Conservation (phyloP, 352 stramenopile genomes). For the Globisporangium nagaii region DNA sequence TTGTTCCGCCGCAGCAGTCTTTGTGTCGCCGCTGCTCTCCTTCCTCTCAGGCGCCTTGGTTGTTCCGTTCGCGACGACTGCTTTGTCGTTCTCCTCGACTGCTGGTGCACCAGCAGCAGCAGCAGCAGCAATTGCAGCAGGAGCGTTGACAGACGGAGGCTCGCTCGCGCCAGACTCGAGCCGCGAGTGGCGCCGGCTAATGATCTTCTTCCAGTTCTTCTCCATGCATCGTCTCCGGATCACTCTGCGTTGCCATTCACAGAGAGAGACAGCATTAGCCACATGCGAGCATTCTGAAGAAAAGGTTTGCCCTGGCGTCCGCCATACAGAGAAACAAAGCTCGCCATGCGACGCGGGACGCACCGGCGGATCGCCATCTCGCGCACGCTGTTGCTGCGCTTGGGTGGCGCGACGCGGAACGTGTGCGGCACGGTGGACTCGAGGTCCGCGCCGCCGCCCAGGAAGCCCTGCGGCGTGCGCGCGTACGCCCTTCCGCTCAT, state of each 20-base stretch:
- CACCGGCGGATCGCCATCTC: slow-evolving; percentile 51
- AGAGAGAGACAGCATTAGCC: not conserved
- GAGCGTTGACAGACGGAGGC: no score
- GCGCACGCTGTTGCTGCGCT: slow-evolving; percentile 19
- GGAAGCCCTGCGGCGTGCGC: slow-evolving; percentile 39
- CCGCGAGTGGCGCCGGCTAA: slow-evolving; percentile 39
- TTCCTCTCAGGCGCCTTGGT: slow-evolving; percentile 1
- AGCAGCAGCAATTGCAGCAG: not conserved
- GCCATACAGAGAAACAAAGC: no score
- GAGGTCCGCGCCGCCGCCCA: slow-evolving; percentile 46
- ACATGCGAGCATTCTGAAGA: not conserved
- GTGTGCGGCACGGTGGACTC: slow-evolving; percentile 54
- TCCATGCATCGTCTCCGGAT: slow-evolving; percentile 65
- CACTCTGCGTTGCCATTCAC: slow-evolving; percentile 24
- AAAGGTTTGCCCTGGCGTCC: no score
- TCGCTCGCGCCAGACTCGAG: slow-evolving; percentile 4
- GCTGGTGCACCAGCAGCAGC: not conserved
- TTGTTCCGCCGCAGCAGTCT: not conserved
- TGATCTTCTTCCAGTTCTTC: slow-evolving; percentile 81
- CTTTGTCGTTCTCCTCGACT: not conserved
- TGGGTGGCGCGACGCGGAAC: slow-evolving; percentile 34
- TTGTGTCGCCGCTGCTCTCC: slow-evolving; percentile 1
- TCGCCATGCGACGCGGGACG: no score
- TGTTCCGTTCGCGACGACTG: not conserved
- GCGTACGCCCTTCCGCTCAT: slow-evolving; percentile 78